Conservation (phyloP, 768 basidiomycete genomes). For the Crucibulum laeve region DNA sequence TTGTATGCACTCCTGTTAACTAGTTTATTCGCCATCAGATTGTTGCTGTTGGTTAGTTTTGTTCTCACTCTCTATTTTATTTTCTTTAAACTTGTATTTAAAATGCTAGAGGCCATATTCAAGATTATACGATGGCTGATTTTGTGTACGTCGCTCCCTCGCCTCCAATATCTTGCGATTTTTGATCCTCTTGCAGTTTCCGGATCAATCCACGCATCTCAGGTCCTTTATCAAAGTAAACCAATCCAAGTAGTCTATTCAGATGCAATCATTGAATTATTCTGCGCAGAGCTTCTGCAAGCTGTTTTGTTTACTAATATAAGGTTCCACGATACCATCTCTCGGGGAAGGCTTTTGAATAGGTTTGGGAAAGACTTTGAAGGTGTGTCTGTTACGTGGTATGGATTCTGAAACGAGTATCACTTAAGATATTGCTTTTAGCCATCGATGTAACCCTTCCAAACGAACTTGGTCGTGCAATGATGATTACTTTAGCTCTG, state of each 20-base stretch:
- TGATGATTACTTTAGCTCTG: background rate
- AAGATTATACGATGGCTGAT: slow-evolving; percentile 55
- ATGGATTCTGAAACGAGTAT: background rate
- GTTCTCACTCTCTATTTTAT: slow-evolving; percentile 22
- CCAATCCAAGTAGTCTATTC: background rate
- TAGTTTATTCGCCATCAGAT: too few relatives aligned
- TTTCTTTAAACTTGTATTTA: background rate
- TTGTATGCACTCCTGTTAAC: too few relatives aligned
- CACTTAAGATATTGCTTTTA: background rate
- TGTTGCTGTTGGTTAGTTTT: slow-evolving; percentile 28
- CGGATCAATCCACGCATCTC: slow-evolving; percentile 74
- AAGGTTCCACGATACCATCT: slow-evolving; percentile 91
- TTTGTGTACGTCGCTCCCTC: slow-evolving; percentile 45
- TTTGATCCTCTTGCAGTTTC: background rate
- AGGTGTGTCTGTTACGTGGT: background rate
- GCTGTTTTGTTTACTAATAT: slow-evolving; percentile 83
- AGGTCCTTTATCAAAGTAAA: slow-evolving; percentile 58
- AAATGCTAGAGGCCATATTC: background rate
- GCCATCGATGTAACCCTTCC: background rate
- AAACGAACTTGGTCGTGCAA: background rate
- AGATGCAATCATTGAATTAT: background rate
- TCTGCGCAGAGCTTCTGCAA: slow-evolving; percentile 47
- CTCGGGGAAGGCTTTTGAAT: slow-evolving; percentile 78
- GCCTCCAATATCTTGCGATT: background rate
- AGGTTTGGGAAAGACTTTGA: slow-evolving; percentile 75